Base-by-base conservation (phyloP, 108 stramenopile genomes). In the Nitzschia palea region DNA sequence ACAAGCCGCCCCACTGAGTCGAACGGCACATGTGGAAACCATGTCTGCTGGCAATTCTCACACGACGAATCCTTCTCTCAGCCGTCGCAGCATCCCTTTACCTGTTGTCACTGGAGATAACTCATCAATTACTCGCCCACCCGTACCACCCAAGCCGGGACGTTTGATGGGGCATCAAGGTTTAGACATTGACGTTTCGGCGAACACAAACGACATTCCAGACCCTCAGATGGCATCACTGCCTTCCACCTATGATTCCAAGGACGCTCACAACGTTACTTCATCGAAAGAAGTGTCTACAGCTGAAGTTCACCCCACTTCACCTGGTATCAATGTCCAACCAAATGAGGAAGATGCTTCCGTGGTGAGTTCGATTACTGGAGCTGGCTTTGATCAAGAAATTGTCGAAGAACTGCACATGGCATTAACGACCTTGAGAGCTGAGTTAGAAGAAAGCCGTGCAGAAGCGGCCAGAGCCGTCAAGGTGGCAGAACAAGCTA, bases 401-500 rank as follows among this genome's bases (percentile, higher is more conserved):
- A 78, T 94, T 37, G 90, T 94, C 26, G 93, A 94, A 73, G 93
- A 94, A 55, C 62, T 94, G 33, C 93, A 94, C 50, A 74, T 88
- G 55, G 93, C 90, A 26, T 69, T 94, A 15, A 87, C 76, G 17
- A 84, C 80, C 54, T 65, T 94, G 35, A 70, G 84, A 43, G 65
- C 80, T 4, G 93, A 94, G 55, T 75, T 94, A n/a, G 88, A 90
- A 26, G 93, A 87, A 51, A 80, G 79, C 50, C 85, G 93, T 26
- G 90, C 90, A 29, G 93, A 94, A 61, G 93, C 93, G 1, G 83
- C 90, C 1, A 74, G 93, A 40, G 93, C 93, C 14, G 93, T 94
- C 53, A 94, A 94, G 61, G 90, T 94, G 12, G 93, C 93, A 26
- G 93, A 94, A 65, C 93, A 94, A 70, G 93, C 93, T 31, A 94